Base-by-base conservation (phyloP, 148 eudicot genomes). In the Gaultheria prostrata region DNA sequence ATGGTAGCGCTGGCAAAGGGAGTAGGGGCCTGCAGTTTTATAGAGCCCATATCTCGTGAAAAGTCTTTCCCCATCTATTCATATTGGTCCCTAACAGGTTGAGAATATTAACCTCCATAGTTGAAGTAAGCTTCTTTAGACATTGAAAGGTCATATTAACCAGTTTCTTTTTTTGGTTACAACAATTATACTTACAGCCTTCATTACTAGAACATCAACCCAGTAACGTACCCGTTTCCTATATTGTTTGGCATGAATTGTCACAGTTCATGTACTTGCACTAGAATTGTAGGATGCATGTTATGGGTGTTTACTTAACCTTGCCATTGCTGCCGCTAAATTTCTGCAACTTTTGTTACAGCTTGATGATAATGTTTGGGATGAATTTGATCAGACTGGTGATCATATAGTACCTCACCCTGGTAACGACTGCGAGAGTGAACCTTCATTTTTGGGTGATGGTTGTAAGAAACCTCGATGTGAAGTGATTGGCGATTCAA, bases 291-390 rank as follows among this genome's bases (percentile, higher is more conserved):
- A 28, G 43, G 33, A 78, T 4, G 50, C 32, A 78, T 73, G 73
- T 49, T 79, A 51, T 28, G 78, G 86, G 67, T 56, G 78, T 67
- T 78, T 39, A 43, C 53, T 17, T 39, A 32, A 30, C 17, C 71
- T 11, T 78, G 78, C 71, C 54, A 67, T 79, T 74, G 85, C 87
- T 78, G 74, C 81, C 77, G 77, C 86, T 86, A 88, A 87, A 78
- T 45, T 71, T 87, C 33, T 85, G 77, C 78, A 57, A 86, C 84
- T 86, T 81, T 54, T 88, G 82, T 87, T 89, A 78, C 97, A 96
- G 99, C 85, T 96, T 81, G 95, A 92, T 87, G 95, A 94, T 90
- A 90, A 88, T 67, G 89, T 85, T 72, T 93, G 98, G 98, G 91
- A 91, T 86, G 93, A 92, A 45, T 84, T 90, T 85, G 90, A 85